Conservation (phyloP, 768 basidiomycete species). For the Lactifluus rugatus region DNA sequence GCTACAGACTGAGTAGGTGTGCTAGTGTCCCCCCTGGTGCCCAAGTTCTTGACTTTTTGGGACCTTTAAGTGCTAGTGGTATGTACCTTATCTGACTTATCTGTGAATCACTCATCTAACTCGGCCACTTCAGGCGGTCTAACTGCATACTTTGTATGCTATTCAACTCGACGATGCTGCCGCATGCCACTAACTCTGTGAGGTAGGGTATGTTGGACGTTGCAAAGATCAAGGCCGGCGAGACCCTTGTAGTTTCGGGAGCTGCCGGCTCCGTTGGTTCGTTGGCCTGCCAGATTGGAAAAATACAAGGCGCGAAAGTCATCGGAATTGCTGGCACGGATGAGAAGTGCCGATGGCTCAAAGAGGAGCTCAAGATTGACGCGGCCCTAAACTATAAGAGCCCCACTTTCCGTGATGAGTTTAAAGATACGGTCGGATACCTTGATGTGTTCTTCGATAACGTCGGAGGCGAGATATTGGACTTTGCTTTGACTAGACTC, state of each 20-base stretch:
- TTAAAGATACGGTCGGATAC: conserved; percentile 61
- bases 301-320: conserved; percentile 68
- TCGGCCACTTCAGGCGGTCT: conserved; percentile 40
- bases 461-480: conserved; percentile 73
- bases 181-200: conserved; percentile 2
- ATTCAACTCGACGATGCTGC: background rate
- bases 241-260: conserved; percentile 78
- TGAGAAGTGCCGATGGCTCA: conserved; percentile 84
- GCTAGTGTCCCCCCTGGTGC: conserved; percentile 51
- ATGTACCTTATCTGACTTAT: conserved; percentile 18
- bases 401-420: conserved; percentile 55
- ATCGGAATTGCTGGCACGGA: conserved; percentile 78
- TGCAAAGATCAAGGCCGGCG: conserved; percentile 71
- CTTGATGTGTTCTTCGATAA: conserved; percentile 85
- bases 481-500: conserved; percentile 63
- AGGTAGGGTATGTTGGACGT: conserved; percentile 72
- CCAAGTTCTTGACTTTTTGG: conserved; percentile 67
- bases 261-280: conserved; percentile 90
- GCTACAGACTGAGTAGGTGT: background rate
- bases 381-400: conserved; percentile 84
- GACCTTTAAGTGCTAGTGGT: conserved; percentile 71
- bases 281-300: conserved; percentile 75
- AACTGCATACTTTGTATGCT: conserved; percentile 80
- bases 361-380: conserved; percentile 73
- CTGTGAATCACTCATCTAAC: background rate